phyloP scores from a whole-genome alignment of 768 basidiomycete genomes.

The Rossbeevera mucosa region DNA sequence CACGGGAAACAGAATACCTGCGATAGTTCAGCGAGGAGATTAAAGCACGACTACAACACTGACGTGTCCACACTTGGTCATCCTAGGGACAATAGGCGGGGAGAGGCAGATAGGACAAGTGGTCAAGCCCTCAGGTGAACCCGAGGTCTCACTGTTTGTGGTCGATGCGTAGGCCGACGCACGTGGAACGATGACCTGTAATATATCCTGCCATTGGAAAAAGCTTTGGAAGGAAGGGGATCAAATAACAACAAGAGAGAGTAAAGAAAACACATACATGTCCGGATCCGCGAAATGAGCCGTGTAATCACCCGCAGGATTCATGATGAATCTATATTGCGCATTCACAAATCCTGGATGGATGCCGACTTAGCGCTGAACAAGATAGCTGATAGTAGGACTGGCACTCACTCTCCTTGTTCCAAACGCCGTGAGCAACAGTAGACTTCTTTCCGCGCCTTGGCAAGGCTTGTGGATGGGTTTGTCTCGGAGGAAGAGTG shows the following conservation, averaged over 20 bases:
- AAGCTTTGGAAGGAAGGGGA: conserved; percentile 47
- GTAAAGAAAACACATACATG: conserved; percentile 56
- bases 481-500: conserved; percentile 82
- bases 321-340: conserved; percentile 93
- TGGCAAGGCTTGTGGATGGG: conserved; percentile 55
- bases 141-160: conserved; percentile 39
- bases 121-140: conserved; percentile 56
- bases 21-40: conserved; percentile 12
- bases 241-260: neutral
- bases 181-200: conserved; percentile 91
- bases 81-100: conserved; percentile 81
- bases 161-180: conserved; percentile 70
- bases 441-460: conserved; percentile 72
- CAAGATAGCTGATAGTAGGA: conserved; percentile 10
- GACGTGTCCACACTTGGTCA: conserved; percentile 98
- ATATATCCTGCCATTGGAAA: conserved; percentile 93
- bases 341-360: conserved; percentile 89
- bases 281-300: conserved; percentile 97
- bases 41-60: conserved; percentile 27
- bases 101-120: conserved; percentile 95
- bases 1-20: conserved; percentile 95
- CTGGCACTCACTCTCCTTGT: conserved; percentile 81
- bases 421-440: conserved; percentile 65
- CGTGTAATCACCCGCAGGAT: conserved; percentile 86
- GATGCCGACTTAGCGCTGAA: conserved; percentile 13